These are phyloP conservation scores for Solanum aculeatissimum DNA, from an alignment of 305 asterid species.

Conservation along the genomic window DNA sequence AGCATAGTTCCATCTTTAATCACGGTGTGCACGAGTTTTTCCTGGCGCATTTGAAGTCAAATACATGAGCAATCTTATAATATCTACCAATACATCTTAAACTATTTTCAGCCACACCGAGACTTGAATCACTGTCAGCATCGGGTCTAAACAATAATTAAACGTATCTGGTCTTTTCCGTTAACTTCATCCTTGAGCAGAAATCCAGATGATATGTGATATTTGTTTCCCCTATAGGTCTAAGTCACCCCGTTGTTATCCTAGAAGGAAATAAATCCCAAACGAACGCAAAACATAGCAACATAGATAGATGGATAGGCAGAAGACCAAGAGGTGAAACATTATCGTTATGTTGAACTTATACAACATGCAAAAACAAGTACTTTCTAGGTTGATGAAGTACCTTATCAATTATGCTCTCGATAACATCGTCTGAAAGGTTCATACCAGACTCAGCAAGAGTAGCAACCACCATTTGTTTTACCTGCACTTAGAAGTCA, in stretches of 20 bases:
- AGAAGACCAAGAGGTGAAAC: background rate
- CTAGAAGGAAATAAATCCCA: background rate
- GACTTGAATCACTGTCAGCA: background rate
- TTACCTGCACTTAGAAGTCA: slow-evolving; percentile 42
- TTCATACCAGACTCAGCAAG: slow-evolving; percentile 99
- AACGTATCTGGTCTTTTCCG: background rate
- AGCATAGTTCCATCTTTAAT: background rate
- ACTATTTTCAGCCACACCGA: background rate
- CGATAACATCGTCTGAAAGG: slow-evolving; percentile 93
- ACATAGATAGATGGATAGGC: background rate
- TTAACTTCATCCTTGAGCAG: background rate
- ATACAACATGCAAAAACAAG: background rate
- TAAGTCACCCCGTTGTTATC: background rate
- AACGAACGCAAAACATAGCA: background rate
- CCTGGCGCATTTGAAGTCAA: background rate
- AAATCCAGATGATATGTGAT: background rate
- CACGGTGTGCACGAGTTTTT: background rate
- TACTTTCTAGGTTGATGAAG: background rate
- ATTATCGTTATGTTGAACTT: background rate
- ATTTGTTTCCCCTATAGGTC: background rate
- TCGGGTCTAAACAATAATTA: background rate
- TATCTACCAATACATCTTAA: background rate
- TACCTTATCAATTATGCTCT: slow-evolving; percentile 98
- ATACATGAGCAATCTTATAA: background rate
- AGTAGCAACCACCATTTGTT: slow-evolving; percentile 99